Evolutionary conservation across 2,329 filamentous ascomycete genomes (phyloP).

Genomic region (Escovopsis weberi): DNA sequence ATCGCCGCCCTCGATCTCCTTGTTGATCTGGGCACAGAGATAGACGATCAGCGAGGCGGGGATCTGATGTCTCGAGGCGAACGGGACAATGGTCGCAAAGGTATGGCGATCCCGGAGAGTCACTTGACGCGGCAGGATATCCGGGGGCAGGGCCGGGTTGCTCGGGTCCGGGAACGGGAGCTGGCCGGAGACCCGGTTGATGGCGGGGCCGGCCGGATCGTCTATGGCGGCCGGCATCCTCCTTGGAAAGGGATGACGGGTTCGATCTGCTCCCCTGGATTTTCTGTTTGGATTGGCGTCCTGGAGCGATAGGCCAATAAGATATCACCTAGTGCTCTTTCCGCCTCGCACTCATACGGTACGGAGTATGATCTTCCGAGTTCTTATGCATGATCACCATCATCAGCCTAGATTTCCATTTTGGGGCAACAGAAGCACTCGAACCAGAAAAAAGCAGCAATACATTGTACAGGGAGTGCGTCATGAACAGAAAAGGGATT

Average conservation of each 20-base stretch:
- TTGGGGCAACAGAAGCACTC: no score
- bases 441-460: no score
- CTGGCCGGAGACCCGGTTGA: conserved; percentile 54
- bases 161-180: conserved; percentile 49
- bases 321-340: background rate
- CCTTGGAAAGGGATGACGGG: background rate
- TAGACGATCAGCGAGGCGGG: conserved; percentile 61
- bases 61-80: conserved; percentile 63
- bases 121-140: conserved; percentile 61
- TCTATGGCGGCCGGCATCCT: conserved; percentile 67
- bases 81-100: conserved; percentile 69
- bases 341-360: no score
- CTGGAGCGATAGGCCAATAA: background rate
- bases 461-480: no score
- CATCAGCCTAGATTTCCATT: no score
- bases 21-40: conserved; percentile 70
- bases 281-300: background rate
- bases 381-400: no score
- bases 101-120: conserved; percentile 74
- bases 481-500: no score
- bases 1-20: conserved; percentile 83
- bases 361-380: background rate
- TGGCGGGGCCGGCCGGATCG: conserved; percentile 55
- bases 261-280: background rate
- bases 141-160: conserved; percentile 48